Conservation (phyloP, 2,329 filamentous ascomycete species). For the Aciculosporium take region DNA sequence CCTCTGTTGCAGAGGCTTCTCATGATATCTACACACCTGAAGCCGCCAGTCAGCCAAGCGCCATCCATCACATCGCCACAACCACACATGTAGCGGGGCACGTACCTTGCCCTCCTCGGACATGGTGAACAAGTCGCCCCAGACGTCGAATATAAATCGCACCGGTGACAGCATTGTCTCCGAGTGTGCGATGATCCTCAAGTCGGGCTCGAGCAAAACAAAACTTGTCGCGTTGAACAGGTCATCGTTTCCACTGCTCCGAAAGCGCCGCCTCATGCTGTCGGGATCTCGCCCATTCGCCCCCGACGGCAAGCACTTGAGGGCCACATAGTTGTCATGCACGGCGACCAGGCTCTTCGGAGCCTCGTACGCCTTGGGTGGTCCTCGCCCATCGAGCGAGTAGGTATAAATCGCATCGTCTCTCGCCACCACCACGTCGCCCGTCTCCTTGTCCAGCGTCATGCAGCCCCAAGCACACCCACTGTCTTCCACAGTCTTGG, state of each 20-base stretch:
- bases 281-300: conserved; percentile 42
- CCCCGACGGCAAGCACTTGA: conserved; percentile 60
- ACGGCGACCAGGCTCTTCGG: conserved; percentile 70
- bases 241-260: conserved; percentile 53
- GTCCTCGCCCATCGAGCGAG: conserved; percentile 67
- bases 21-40: conserved; percentile 73
- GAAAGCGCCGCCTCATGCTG: conserved; percentile 56
- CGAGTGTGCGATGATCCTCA: conserved; percentile 80
- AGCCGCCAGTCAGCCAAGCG: conserved; percentile 2
- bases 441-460: conserved; percentile 65
- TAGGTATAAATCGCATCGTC: conserved; percentile 97
- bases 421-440: conserved; percentile 79
- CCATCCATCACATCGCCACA: no score
- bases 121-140: conserved; percentile 85
- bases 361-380: conserved; percentile 82
- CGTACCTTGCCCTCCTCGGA: conserved; percentile 80
- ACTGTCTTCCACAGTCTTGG: conserved; percentile 74
- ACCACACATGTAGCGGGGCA: background rate
- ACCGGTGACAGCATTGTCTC: conserved; percentile 73
- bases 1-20: conserved; percentile 80
- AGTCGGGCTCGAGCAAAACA: conserved; percentile 77
- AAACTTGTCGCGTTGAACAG: conserved; percentile 81
- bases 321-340: conserved; percentile 72
- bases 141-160: conserved; percentile 67
- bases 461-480: conserved; percentile 94